These are phyloP conservation scores for Didymella keratinophila DNA, from an alignment of 2,329 filamentous ascomycete species.

Conservation along the genomic window DNA sequence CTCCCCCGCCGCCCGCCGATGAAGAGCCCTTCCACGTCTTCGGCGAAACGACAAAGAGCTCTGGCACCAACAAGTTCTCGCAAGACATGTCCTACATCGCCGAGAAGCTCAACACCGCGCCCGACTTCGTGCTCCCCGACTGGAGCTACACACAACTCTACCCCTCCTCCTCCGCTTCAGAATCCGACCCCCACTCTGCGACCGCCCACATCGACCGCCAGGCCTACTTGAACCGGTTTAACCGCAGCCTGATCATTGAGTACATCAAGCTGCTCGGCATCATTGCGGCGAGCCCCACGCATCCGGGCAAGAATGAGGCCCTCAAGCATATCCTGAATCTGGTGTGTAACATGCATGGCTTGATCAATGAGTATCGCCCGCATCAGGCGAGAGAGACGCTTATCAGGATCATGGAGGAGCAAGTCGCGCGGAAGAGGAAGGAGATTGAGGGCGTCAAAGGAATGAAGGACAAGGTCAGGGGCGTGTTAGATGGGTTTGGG, in stretches of 20 bases:
- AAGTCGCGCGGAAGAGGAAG: constrained; percentile 73
- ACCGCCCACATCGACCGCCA: constrained; percentile 58
- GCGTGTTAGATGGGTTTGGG: constrained; percentile 73
- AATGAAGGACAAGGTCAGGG: constrained; percentile 75
- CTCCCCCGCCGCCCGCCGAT: constrained; percentile 75
- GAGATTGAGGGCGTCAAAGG: constrained; percentile 75
- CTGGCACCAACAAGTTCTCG: constrained; percentile 35
- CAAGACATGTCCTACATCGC: constrained; percentile 38
- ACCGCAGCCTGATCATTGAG: constrained; percentile 85
- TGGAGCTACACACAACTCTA: constrained; percentile 76
- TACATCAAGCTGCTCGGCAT: constrained; percentile 85
- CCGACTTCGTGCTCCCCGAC: constrained; percentile 67
- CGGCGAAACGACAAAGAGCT: constrained; percentile 65
- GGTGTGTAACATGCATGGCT: constrained; percentile 89
- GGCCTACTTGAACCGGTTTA: constrained; percentile 74
- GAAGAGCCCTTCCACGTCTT: constrained; percentile 76
- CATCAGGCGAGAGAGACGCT: constrained; percentile 90
- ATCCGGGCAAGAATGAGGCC: constrained; percentile 74
- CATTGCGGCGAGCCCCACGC: constrained; percentile 68
- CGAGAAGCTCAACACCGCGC: constrained; percentile 34
- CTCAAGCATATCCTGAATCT: constrained; percentile 80
- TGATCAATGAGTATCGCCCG: constrained; percentile 92
- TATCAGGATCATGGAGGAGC: constrained; percentile 86
- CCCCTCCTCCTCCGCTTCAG: constrained; percentile 44
- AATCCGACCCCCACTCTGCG: constrained; percentile 60